A percentile compares a stretch with the other conserved stretches of the same genome.
Evolutionary conservation across 139 green algal genomes (phyloP).

Genomic region (Dunaliella sp.): DNA sequence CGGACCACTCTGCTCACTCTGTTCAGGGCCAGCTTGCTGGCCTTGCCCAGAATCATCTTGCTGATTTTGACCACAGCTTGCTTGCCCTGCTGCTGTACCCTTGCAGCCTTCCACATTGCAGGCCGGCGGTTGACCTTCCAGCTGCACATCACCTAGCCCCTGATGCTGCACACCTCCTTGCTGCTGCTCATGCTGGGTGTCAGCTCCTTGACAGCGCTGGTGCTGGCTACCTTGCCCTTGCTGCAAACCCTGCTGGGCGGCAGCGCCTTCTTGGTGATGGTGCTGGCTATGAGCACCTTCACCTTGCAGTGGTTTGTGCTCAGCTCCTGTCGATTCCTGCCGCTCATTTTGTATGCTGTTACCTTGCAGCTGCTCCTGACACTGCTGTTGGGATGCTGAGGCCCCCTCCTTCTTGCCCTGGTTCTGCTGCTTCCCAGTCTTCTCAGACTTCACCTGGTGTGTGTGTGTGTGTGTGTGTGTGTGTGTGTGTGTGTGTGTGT

Average conservation of each 20-base stretch:
- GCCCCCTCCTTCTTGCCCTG: not conserved
- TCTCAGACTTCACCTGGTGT: no score
- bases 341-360: not conserved
- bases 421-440: not conserved
- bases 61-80: constrained; percentile 6
- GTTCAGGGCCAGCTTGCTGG: not conserved
- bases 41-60: not conserved
- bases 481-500: constrained; percentile 3
- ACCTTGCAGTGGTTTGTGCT: not conserved
- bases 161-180: not conserved
- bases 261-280: not conserved
- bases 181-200: not conserved
- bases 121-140: no score
- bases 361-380: not conserved
- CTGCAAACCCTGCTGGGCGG: not conserved
- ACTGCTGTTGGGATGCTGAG: not conserved
- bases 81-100: not conserved
- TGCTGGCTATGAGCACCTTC: not conserved
- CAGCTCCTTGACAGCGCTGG: not conserved
- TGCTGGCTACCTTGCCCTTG: not conserved
- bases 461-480: not conserved
- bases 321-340: not conserved
- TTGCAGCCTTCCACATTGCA: no score
- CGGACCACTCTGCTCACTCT: no score
- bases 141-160: no score